Evolutionary conservation across 192 early-diverging fungal species (phyloP).

Genomic region (Phycomyces blakesleeanus): DNA sequence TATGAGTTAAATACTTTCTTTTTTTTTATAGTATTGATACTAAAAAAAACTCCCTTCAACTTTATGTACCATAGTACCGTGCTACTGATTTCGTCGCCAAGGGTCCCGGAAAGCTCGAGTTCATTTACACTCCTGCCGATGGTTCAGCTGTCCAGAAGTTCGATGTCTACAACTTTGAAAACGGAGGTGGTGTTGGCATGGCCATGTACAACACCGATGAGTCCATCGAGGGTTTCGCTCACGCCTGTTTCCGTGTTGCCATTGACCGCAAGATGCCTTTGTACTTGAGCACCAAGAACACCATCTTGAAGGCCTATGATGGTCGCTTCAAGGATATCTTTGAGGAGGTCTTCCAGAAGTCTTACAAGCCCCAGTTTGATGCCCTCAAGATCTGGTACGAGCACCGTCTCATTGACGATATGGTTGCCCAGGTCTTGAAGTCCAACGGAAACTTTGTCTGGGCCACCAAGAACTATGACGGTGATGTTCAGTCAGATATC

Average conservation of each 20-base stretch:
- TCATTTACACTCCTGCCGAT: slow-evolving; percentile 84
- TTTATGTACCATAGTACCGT: slow-evolving; percentile 64
- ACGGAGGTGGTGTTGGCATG: slow-evolving; percentile 84
- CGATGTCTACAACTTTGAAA: slow-evolving; percentile 80
- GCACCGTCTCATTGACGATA: slow-evolving; percentile 97
- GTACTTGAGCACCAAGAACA: slow-evolving; percentile 96
- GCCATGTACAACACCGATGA: slow-evolving; percentile 95
- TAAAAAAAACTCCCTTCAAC: neutral
- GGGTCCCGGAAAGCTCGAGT: slow-evolving; percentile 86
- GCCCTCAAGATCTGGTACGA: slow-evolving; percentile 92
- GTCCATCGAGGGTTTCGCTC: slow-evolving; percentile 93
- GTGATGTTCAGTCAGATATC: slow-evolving; percentile 94
- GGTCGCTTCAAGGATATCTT: slow-evolving; percentile 99
- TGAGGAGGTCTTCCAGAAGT: slow-evolving; percentile 76
- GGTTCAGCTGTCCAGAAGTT: slow-evolving; percentile 64
- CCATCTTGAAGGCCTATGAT: slow-evolving; percentile 95
- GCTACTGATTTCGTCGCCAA: slow-evolving; percentile 93
- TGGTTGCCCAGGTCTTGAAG: slow-evolving; percentile 97
- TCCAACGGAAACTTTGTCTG: slow-evolving; percentile 91
- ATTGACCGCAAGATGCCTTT: slow-evolving; percentile 86
- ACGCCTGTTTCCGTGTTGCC: slow-evolving; percentile 91
- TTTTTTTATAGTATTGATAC: no score
- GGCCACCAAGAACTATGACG: slow-evolving; percentile 94
- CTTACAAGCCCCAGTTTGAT: slow-evolving; percentile 83
- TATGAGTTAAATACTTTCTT: neutral